phyloP scores from a whole-genome alignment of 208 protist species.

The Leishmania tarentolae region DNA sequence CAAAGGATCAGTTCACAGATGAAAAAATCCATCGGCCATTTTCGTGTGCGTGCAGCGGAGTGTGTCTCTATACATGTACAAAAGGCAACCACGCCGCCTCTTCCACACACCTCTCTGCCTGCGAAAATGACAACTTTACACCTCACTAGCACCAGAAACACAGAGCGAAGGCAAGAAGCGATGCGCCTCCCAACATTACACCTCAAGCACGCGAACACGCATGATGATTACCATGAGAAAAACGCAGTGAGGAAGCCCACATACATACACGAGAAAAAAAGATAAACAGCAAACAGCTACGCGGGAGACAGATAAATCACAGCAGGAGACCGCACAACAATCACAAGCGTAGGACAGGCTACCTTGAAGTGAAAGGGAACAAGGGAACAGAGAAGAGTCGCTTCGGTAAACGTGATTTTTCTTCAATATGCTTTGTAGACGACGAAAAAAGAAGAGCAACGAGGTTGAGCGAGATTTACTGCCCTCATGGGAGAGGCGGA shows the following conservation, averaged over 20 bases:
- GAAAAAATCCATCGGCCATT: not conserved
- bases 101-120: not conserved
- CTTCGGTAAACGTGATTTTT: not conserved
- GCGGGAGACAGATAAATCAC: not conserved
- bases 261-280: slow-evolving; percentile 5
- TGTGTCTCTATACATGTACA: slow-evolving; percentile 3
- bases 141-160: not conserved
- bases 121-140: not conserved
- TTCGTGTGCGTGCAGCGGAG: not conserved
- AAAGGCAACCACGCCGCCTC: not conserved
- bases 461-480: not conserved
- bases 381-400: slow-evolving; percentile 9
- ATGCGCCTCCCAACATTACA: not conserved
- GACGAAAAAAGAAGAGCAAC: not conserved
- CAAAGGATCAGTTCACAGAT: not conserved
- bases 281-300: not conserved
- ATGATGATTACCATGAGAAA: slow-evolving; percentile 7
- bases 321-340: not conserved
- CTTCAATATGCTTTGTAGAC: not conserved
- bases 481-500: not conserved
- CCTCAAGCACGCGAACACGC: not conserved
- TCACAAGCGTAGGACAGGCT: not conserved
- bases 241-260: slow-evolving; percentile 9
- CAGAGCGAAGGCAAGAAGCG: slow-evolving; percentile 11
- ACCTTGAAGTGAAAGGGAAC: not conserved